Evolutionary conservation across 805 yeast genomes (phyloP), one percentile per base, ranked within the genome.

Genomic region (Trichomonascus vanleenenianus): DNA sequence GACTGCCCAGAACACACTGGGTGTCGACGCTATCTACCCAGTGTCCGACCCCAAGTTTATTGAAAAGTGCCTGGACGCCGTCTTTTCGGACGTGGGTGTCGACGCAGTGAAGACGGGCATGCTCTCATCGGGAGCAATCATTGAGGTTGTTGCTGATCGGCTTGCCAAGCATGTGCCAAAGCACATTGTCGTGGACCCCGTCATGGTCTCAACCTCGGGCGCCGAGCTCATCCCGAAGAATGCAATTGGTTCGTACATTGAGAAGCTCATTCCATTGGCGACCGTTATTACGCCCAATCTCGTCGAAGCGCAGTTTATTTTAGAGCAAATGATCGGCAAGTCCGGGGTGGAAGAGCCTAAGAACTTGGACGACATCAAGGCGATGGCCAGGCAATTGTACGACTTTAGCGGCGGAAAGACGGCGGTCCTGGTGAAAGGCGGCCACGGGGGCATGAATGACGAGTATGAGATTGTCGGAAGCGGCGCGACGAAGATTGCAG

Each of bases 191-290:
- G 70, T 87, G 37, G 96, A 87, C 59, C 95, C 96, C 0, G 95
- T 87, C 3, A 74, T 87, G 76, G 79, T 83, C 8, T 79, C 93
- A 2, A 85, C 95, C 0, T 78, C 93, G 0, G 96, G 96, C 1
- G 72, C 76, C 15, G 58, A 65, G 2, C 66, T 88, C 37, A 71
- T 79, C 27, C 74, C 72, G 31, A 67, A 68, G 30, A 63, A 68
- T 0, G 74, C 75, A 2, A 62, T 80, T 53, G 59, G 62, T 9
- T 60, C 62, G 25, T 68, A 76, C 30, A 56, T 79, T n/a, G 54
- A 62, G 0, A 58, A 58, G 14, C 54, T 84, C 34, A 62, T 82
- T 30, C 75, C 74, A 1, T 52, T 66, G 22, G 81, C 88, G 2
- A 72, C 73, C 6, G 56, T 87, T 34, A 60, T 85, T 27, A 86